Evolutionary conservation across 2,329 filamentous ascomycete genomes (phyloP).

Genomic region (Kalmusia sp.): DNA sequence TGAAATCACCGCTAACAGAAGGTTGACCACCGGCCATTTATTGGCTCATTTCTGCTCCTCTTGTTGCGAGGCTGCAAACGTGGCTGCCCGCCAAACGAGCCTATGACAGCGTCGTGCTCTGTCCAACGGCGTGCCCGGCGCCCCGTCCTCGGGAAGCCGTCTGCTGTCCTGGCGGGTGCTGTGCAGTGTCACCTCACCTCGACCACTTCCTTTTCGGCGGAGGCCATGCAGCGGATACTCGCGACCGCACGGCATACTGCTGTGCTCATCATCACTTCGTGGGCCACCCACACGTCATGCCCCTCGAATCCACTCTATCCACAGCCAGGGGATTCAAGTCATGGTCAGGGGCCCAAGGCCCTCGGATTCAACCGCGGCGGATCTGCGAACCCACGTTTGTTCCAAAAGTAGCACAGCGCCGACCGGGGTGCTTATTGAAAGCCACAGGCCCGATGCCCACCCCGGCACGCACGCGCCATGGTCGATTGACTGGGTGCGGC

Average conservation of each 20-base stretch:
- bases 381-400: constrained; percentile 48
- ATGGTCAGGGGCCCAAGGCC: constrained; percentile 18
- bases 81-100: constrained; percentile 17
- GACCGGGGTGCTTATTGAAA: constrained; percentile 30
- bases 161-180: constrained; percentile 4
- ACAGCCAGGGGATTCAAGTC: constrained; percentile 14
- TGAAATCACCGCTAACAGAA: constrained; percentile 39
- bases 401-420: constrained; percentile 36
- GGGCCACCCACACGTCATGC: constrained; percentile 8
- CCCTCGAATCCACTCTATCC: constrained; percentile 8
- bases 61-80: constrained; percentile 29
- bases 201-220: constrained; percentile 2
- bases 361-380: constrained; percentile 45
- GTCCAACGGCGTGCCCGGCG: constrained; percentile 21
- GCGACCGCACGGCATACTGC: constrained; percentile 11
- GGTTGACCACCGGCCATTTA: constrained; percentile 38
- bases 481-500: constrained; percentile 6
- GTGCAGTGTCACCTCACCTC: constrained; percentile 11
- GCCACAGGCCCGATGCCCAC: constrained; percentile 21
- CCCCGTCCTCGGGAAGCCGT: constrained; percentile 24
- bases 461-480: constrained; percentile 14
- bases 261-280: constrained; percentile 7
- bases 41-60: constrained; percentile 43
- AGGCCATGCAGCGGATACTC: constrained; percentile 12
- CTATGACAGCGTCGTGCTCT: constrained; percentile 20